Evolutionary conservation across 768 basidiomycete genomes (phyloP).

Genomic region (Leccinum variicolor): DNA sequence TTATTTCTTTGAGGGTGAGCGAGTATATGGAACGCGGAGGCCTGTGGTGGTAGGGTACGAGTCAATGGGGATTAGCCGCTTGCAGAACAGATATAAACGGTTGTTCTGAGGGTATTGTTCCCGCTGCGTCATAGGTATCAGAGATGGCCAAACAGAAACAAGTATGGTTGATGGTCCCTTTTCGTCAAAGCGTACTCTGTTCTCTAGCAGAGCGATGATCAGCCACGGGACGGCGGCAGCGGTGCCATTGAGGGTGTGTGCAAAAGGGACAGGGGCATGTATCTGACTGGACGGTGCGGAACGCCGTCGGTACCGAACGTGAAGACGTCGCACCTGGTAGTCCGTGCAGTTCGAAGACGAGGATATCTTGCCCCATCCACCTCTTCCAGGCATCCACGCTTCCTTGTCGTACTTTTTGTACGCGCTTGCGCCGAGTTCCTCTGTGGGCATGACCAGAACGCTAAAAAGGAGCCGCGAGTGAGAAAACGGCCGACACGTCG

Average conservation of each 20-base stretch:
- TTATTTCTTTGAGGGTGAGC: too few species aligned
- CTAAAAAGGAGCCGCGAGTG: slow-evolving; percentile 38
- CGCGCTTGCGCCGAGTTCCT: slow-evolving; percentile 93
- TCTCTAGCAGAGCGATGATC: slow-evolving; percentile 89
- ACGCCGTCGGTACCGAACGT: slow-evolving; percentile 64
- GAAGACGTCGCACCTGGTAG: slow-evolving; percentile 89
- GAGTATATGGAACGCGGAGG: too few species aligned
- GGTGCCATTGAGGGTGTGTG: slow-evolving; percentile 95
- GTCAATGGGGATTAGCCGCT: too few species aligned
- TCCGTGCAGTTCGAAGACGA: slow-evolving; percentile 98
- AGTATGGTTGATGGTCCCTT: too few species aligned
- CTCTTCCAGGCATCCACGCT: slow-evolving; percentile 98
- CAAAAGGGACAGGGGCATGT: slow-evolving; percentile 49
- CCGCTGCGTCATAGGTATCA: slow-evolving; percentile 33
- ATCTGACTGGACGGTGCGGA: slow-evolving; percentile 15
- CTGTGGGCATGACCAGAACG: slow-evolving; percentile 94
- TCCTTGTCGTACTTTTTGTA: slow-evolving; percentile 97
- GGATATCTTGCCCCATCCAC: slow-evolving; percentile 95
- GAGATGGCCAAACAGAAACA: slow-evolving; percentile 32
- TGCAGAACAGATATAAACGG: slow-evolving; percentile 26
- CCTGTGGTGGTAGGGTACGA: too few species aligned
- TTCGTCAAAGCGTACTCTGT: slow-evolving; percentile 70
- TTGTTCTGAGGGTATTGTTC: slow-evolving; percentile 24
- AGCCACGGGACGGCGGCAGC: slow-evolving; percentile 92
- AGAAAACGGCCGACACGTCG: background rate